Conservation (phyloP, 2,329 filamentous ascomycete species). For the Fusarium sp. region DNA sequence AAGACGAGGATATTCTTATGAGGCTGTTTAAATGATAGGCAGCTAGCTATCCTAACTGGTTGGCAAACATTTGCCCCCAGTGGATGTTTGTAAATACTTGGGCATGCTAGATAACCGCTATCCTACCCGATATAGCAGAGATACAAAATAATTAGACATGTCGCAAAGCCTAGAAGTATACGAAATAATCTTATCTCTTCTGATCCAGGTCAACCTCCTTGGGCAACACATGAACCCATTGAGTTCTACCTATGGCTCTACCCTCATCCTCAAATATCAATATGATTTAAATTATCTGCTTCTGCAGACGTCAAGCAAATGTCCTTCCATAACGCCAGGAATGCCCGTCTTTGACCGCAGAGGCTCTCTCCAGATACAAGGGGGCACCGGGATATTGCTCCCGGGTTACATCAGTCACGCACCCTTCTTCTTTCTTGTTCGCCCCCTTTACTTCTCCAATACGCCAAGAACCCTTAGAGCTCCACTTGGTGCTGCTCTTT, state of each 20-base stretch:
- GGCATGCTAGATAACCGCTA: background rate
- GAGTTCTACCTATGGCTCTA: background rate
- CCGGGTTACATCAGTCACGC: slow-evolving; percentile 10
- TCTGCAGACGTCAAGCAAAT: slow-evolving; percentile 26
- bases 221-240: slow-evolving; percentile 22
- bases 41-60: background rate
- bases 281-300: slow-evolving; percentile 32
- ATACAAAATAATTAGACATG: background rate
- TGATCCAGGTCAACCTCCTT: background rate
- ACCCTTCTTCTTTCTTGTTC: slow-evolving; percentile 4
- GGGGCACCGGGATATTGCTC: background rate
- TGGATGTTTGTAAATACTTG: background rate
- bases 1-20: background rate
- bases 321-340: slow-evolving; percentile 38
- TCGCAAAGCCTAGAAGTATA: background rate
- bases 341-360: slow-evolving; percentile 28
- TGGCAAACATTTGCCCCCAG: background rate
- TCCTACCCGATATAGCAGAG: background rate
- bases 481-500: slow-evolving; percentile 10
- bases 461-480: slow-evolving; percentile 2
- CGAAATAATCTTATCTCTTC: background rate
- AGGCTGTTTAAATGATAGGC: background rate
- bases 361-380: slow-evolving; percentile 29
- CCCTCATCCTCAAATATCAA: slow-evolving; percentile 1
- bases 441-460: slow-evolving; percentile 12